Evolutionary conservation across 257 asterid species (phyloP).

Genomic region (Petunia secreta): DNA sequence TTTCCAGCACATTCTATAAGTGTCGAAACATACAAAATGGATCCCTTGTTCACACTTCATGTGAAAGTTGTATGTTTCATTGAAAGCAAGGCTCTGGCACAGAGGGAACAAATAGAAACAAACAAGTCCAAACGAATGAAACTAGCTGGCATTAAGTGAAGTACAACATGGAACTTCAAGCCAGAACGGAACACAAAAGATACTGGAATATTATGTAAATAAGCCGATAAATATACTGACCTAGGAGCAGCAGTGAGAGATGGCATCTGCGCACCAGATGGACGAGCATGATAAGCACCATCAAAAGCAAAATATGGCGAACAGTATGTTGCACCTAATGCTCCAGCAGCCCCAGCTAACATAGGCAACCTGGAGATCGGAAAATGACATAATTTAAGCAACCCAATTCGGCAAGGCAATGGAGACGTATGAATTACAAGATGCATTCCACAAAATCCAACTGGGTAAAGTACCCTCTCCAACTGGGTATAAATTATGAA

Average conservation of each 20-base stretch:
- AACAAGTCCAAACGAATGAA: background rate
- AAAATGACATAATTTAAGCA: background rate
- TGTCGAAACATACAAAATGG: background rate
- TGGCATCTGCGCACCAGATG: constrained; percentile 61
- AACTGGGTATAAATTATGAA: background rate
- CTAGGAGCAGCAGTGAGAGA: constrained; percentile 56
- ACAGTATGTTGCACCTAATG: constrained; percentile 74
- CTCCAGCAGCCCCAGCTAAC: constrained; percentile 91
- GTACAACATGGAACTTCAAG: background rate
- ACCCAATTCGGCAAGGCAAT: background rate
- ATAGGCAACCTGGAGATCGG: constrained; percentile 72
- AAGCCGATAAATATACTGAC: constrained; percentile 40
- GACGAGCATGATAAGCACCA: constrained; percentile 72
- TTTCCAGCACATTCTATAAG: background rate
- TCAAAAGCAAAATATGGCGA: constrained; percentile 75
- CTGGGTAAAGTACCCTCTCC: background rate
- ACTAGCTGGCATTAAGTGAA: background rate
- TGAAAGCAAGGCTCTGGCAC: background rate
- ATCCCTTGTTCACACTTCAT: background rate
- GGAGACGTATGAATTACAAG: background rate
- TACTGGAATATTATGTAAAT: background rate
- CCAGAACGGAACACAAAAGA: background rate
- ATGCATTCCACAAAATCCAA: background rate
- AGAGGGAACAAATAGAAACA: background rate
- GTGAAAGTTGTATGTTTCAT: background rate